Evolutionary conservation across 306 rosid species (phyloP).

Genomic region (Styphnolobium japonicum): DNA sequence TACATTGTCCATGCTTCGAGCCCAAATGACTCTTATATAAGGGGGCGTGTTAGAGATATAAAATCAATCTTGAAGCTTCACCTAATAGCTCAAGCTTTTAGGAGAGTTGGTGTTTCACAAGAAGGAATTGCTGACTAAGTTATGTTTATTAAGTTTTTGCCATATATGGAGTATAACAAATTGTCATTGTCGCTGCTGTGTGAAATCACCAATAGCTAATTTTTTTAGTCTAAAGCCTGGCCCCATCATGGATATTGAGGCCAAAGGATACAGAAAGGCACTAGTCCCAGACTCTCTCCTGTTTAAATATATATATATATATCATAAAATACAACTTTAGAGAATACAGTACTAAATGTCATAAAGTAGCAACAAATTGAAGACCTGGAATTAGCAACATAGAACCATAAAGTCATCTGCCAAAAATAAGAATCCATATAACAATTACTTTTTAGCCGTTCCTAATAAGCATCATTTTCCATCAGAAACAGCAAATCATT

Average conservation of each 20-base stretch:
- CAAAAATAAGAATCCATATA: constrained; percentile 8
- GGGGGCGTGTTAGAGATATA: too few species aligned
- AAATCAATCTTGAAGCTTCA: too few species aligned
- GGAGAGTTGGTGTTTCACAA: too few species aligned
- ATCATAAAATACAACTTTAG: neutral
- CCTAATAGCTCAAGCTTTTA: too few species aligned
- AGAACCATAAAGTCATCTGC: constrained; percentile 6
- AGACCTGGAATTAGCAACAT: neutral
- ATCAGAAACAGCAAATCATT: neutral
- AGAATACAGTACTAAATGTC: neutral
- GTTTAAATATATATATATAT: too few species aligned
- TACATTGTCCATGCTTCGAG: too few species aligned
- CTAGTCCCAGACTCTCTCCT: neutral
- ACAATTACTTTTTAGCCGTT: neutral
- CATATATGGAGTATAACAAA: constrained; percentile 9
- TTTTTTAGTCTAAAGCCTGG: neutral
- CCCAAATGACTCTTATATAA: too few species aligned
- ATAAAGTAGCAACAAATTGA: constrained; percentile 19
- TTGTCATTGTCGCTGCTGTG: neutral
- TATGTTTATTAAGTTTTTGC: neutral
- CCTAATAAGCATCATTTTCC: neutral
- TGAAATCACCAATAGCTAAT: neutral
- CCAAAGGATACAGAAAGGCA: neutral
- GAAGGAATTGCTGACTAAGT: neutral
- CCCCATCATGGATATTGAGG: neutral